Conservation (phyloP, 805 yeast genomes). For the Candida tibetensis region DNA sequence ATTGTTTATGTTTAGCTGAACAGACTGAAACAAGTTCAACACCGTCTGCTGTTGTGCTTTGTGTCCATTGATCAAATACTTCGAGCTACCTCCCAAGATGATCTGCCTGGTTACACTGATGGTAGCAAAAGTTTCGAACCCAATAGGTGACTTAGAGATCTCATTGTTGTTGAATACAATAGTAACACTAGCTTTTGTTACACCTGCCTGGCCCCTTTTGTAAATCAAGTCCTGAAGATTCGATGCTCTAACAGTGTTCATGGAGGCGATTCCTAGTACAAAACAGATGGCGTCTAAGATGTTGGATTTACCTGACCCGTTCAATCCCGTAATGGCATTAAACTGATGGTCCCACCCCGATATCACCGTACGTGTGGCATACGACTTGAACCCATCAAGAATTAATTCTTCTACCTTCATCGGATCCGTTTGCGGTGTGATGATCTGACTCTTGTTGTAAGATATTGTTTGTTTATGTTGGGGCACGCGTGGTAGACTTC, state of each 20-base stretch:
- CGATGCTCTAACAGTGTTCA: constrained; percentile 93
- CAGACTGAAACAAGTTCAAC: constrained; percentile 84
- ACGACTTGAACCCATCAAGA: constrained; percentile 96
- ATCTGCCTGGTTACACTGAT: constrained; percentile 92
- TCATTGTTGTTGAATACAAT: constrained; percentile 91
- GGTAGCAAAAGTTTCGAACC: constrained; percentile 71
- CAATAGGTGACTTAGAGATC: constrained; percentile 74
- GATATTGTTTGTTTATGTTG: constrained; percentile 2
- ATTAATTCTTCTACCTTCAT: constrained; percentile 97
- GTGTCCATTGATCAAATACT: constrained; percentile 92
- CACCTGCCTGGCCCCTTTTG: constrained; percentile 97
- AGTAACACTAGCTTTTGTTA: constrained; percentile 94
- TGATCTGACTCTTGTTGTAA: not conserved
- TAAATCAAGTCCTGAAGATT: constrained; percentile 91
- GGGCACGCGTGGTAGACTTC: constrained; percentile 15
- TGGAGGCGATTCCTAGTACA: constrained; percentile 93
- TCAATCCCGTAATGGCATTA: constrained; percentile 95
- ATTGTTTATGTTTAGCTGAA: constrained; percentile 92
- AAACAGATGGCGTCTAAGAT: constrained; percentile 96
- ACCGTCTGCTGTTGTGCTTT: constrained; percentile 94
- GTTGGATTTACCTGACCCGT: constrained; percentile 97
- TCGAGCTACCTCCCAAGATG: constrained; percentile 85
- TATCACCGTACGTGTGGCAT: constrained; percentile 94
- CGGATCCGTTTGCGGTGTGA: constrained; percentile 1
- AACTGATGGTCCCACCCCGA: constrained; percentile 95